These are phyloP conservation scores for Candida dubliniensis DNA, from an alignment of 1,139 yeast genomes.

Conservation along the genomic window DNA sequence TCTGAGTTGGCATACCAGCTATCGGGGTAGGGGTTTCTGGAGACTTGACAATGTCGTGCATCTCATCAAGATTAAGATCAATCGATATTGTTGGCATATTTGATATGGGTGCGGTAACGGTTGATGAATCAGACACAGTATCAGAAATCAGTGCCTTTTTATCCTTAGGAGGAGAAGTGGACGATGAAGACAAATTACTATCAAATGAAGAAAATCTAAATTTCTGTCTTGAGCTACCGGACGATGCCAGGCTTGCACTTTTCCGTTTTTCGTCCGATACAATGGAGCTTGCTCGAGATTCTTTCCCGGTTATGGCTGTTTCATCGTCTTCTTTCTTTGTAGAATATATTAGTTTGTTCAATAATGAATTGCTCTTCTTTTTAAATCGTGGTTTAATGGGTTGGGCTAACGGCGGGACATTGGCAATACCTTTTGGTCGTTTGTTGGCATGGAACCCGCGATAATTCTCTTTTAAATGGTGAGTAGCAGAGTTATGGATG, in stretches of 20 bases:
- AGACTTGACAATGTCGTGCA: slow-evolving; percentile 52
- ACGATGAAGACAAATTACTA: slow-evolving; percentile 3
- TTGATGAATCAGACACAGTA: neutral
- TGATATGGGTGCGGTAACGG: neutral
- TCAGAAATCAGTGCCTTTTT: neutral
- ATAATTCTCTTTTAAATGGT: slow-evolving; percentile 31
- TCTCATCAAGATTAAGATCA: slow-evolving; percentile 52
- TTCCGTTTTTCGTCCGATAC: slow-evolving; percentile 12
- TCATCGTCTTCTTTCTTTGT: slow-evolving; percentile 34
- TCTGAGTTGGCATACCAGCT: slow-evolving; percentile 10
- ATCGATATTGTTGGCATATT: slow-evolving; percentile 15
- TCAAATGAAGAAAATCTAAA: slow-evolving; percentile 38
- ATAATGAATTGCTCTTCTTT: slow-evolving; percentile 43
- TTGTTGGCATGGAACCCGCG: slow-evolving; percentile 51
- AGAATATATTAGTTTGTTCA: slow-evolving; percentile 50
- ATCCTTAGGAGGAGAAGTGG: slow-evolving; percentile 2
- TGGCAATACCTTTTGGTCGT: slow-evolving; percentile 27
- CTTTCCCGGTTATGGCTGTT: neutral
- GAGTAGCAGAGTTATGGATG: slow-evolving; percentile 3
- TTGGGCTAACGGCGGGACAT: slow-evolving; percentile 50
- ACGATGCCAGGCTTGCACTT: slow-evolving; percentile 17
- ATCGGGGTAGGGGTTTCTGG: slow-evolving; percentile 11
- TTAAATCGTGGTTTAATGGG: slow-evolving; percentile 52
- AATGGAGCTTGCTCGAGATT: slow-evolving; percentile 6
- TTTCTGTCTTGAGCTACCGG: slow-evolving; percentile 27